Conservation (phyloP, 257 asterid species). For the Nyctanthes arbortristis region DNA sequence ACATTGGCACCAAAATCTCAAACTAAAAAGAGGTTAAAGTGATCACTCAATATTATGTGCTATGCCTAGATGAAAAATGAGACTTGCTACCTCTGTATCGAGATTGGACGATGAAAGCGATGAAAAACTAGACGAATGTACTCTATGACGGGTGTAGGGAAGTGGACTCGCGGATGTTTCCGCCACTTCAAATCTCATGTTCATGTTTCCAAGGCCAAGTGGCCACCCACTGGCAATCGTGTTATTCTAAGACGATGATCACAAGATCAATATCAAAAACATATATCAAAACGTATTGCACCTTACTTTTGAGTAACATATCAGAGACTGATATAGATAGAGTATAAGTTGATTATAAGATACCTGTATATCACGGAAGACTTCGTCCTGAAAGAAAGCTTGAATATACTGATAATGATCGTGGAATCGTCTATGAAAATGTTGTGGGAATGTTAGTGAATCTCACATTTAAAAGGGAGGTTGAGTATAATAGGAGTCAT, state of each 20-base stretch:
- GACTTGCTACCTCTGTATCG: slow-evolving; percentile 48
- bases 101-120: slow-evolving; percentile 64
- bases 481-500: no score
- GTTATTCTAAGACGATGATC: slow-evolving; percentile 22
- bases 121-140: slow-evolving; percentile 46
- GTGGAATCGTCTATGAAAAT: no score
- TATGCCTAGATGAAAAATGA: neutral
- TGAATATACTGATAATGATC: no score
- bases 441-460: no score
- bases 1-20: neutral
- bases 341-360: no score
- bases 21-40: neutral
- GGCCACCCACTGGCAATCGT: slow-evolving; percentile 64
- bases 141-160: slow-evolving; percentile 10
- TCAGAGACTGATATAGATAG: neutral
- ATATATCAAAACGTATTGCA: neutral
- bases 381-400: no score
- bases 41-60: neutral
- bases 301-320: neutral
- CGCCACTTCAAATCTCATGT: slow-evolving; percentile 31
- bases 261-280: neutral
- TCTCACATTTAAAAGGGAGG: neutral
- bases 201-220: slow-evolving; percentile 62
- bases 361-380: no score
- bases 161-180: slow-evolving; percentile 18